These are phyloP conservation scores for Vicia sativa DNA, from an alignment of 306 rosid species.

Conservation along the genomic window DNA sequence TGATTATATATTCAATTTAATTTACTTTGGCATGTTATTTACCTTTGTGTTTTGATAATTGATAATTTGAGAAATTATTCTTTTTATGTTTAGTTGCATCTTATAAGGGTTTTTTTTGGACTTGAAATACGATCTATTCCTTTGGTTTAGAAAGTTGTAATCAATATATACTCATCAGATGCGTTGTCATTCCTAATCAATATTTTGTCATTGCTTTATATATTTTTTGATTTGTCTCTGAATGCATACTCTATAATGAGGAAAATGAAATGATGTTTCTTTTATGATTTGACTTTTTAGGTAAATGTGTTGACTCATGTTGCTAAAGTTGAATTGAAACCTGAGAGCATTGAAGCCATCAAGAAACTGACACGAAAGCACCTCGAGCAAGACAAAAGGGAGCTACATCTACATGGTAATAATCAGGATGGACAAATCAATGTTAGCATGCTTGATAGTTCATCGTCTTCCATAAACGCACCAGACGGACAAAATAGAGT, in stretches of 20 bases:
- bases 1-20: conserved; percentile 10
- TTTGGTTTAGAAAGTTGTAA: background rate
- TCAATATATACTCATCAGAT: background rate
- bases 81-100: background rate
- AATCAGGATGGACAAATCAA: conserved; percentile 22
- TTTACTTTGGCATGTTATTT: background rate
- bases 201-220: background rate
- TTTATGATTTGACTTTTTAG: conserved; percentile 40
- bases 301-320: conserved; percentile 80
- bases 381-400: conserved; percentile 57
- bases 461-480: conserved; percentile 14
- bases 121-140: conserved; percentile 1
- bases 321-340: conserved; percentile 44
- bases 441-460: background rate
- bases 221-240: background rate
- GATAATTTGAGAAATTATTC: background rate
- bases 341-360: conserved; percentile 24
- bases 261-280: background rate
- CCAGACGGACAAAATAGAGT: background rate
- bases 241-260: background rate
- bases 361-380: conserved; percentile 48
- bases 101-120: background rate
- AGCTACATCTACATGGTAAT: conserved; percentile 47
- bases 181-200: background rate
- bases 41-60: background rate